Base-by-base conservation (phyloP, 441 rosid genomes). In the Brassica balearica region DNA sequence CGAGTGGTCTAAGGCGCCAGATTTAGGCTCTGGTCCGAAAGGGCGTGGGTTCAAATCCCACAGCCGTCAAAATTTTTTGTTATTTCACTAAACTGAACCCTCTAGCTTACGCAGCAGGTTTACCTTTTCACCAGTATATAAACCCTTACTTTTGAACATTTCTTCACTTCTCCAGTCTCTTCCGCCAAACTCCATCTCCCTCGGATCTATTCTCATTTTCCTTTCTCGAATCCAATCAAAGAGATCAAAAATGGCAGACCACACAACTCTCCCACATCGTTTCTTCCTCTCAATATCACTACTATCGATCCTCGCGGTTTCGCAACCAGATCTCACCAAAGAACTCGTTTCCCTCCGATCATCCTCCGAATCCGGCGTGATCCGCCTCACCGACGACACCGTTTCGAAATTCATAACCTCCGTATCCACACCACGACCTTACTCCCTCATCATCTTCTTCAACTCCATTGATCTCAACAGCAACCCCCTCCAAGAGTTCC, bases 1-100 rank as follows among this genome's bases (percentile, higher is more conserved):
- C 92, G 93, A 88, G 92, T 94, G 98, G 98, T 91, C 95, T 90
- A 91, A 94, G 98, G 98, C 95, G 97, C 98, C 98, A 93, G 97
- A 91, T 93, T 96, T 89, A 91, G 98, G 97, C 93, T 94, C 96
- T 96, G 92, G 97, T 96, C 96, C 97, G 95, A 89, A 91, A 96
- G 94, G 97, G 97, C 97, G 97, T 94, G 97, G 97, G 98, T 94
- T 96, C 97, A 94, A 92, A 90, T 89, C 97, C 98, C 97, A 94
- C 95, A 88, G 92, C 89, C 86, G 92, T 90, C 88, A 89, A 2
- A 0, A 4, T 0, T 1, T 68, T 68, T 75, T 59, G 6, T 1
- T 5, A 12, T 22, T 67, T 72, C 86, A 46, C 8, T 3, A 17
- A 46, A 0, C 4, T 0, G 0, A 62, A 55, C 71, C 51, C 51